phyloP scores from a whole-genome alignment of 345 rosid species.

The Citrus unshiu region DNA sequence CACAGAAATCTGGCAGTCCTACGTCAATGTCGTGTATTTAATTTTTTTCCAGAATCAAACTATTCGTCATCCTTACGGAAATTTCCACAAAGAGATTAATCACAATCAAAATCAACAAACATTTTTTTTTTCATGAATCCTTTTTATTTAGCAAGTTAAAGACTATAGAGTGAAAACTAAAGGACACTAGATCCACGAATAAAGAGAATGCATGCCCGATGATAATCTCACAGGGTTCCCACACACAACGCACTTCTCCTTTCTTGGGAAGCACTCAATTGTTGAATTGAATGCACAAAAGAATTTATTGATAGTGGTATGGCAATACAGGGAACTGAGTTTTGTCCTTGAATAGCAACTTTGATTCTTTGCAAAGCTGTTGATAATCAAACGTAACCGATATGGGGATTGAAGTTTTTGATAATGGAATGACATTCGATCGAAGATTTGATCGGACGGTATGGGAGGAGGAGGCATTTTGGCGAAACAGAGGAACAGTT shows the following conservation, averaged over 20 bases:
- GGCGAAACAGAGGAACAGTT: conserved; percentile 31
- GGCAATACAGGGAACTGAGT: too few relatives aligned
- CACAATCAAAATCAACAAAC: not conserved
- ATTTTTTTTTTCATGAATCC: conserved; percentile 17
- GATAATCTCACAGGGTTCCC: conserved; percentile 71
- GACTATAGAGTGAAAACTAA: too few relatives aligned
- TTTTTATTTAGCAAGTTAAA: not conserved
- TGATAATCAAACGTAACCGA: conserved; percentile 40
- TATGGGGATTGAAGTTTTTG: conserved; percentile 33
- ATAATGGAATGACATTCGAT: conserved; percentile 36
- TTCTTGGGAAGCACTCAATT: conserved; percentile 49
- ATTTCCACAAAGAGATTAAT: not conserved
- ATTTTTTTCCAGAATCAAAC: too few relatives aligned
- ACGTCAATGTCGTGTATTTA: too few relatives aligned
- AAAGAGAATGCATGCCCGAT: conserved; percentile 1
- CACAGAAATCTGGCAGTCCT: too few relatives aligned
- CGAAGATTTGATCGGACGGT: conserved; percentile 39
- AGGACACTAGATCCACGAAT: too few relatives aligned
- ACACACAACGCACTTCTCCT: conserved; percentile 52
- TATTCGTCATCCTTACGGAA: not conserved
- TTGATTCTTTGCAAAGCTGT: too few relatives aligned
- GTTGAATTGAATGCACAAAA: conserved; percentile 66
- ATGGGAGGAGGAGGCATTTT: conserved; percentile 50
- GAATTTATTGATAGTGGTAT: too few relatives aligned
- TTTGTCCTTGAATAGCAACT: too few relatives aligned